Evolutionary conservation across 768 basidiomycete species (phyloP).

Genomic region (Candolleomyces aberdarensis): DNA sequence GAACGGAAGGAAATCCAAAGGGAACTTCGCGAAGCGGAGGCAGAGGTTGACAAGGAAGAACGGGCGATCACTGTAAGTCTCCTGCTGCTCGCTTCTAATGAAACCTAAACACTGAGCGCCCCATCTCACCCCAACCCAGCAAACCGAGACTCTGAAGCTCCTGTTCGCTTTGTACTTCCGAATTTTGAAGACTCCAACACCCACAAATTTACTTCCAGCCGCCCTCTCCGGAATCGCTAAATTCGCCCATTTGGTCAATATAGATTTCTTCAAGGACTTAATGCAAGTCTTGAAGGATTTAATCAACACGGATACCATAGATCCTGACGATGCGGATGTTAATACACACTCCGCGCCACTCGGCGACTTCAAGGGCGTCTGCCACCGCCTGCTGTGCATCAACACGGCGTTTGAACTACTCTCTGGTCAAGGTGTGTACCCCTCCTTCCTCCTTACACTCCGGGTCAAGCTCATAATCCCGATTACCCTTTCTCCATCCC

Average conservation of each 20-base stretch:
- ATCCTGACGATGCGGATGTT: slow-evolving; percentile 22
- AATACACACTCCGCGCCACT: slow-evolving; percentile 9
- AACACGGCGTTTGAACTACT: slow-evolving; percentile 97
- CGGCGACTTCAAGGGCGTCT: slow-evolving; percentile 36
- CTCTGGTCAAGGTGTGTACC: slow-evolving; percentile 80
- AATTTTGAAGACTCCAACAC: slow-evolving; percentile 81
- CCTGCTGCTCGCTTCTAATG: slow-evolving; percentile 1
- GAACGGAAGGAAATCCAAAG: slow-evolving; percentile 88
- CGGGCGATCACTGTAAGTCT: slow-evolving; percentile 70
- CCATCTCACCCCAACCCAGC: slow-evolving; percentile 50
- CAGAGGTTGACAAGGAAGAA: slow-evolving; percentile 91
- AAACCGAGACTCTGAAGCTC: slow-evolving; percentile 97
- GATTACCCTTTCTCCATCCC: neutral
- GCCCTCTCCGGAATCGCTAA: slow-evolving; percentile 90
- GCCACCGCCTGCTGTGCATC: slow-evolving; percentile 76
- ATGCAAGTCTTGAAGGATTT: slow-evolving; percentile 81
- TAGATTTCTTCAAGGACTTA: slow-evolving; percentile 97
- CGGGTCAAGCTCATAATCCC: slow-evolving; percentile 5
- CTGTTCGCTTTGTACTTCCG: slow-evolving; percentile 97
- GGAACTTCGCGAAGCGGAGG: slow-evolving; percentile 93
- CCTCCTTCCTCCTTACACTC: slow-evolving; percentile 4
- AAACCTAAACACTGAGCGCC: slow-evolving; percentile 3
- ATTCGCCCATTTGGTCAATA: slow-evolving; percentile 95
- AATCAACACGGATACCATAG: slow-evolving; percentile 49
- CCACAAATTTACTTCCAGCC: slow-evolving; percentile 77